Base-by-base conservation (phyloP, 257 asterid genomes). In the Solanum dulcamara region DNA sequence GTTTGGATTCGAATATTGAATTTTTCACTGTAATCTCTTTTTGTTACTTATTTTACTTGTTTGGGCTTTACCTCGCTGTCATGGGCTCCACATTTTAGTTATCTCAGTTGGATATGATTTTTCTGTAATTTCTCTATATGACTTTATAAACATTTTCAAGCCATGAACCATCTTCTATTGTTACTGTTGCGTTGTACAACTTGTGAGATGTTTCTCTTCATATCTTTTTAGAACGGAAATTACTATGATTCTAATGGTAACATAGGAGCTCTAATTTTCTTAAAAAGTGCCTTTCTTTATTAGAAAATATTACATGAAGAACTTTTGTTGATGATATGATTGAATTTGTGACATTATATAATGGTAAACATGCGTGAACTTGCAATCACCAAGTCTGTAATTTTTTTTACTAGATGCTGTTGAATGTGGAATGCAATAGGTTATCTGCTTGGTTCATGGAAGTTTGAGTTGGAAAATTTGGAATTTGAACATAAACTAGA, bases 1-100 rank as follows among this genome's bases (percentile, higher is more conserved):
- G 99, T 79, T 79, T 79, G 64, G 17, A 79, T 48, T 79, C 2
- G 3, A 44, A 46, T 79, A 28, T 79, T 79, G 64, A 79, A 79
- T 64, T 11, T 48, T 28, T 28, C 57, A 10, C 48, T 79, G 5
- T 48, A 48, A 51, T 79, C 38, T 79, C 60, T 22, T 79, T 79
- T 79, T 6, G 83, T 79, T 79, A 50, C 64, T 79, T 79, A 79
- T 79, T 79, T 48, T 48, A 48, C 62, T 30, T 28, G 28, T 46
- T 77, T 0, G 40, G 40, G 83, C 28, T 46, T 77, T 48, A 46
- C 40, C 18, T 9, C 14, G 6, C 30, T 46, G 82, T 26, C 40
- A 46, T 46, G 35, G 26, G 82, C 0, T 46, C 62, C 37, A 46
- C 24, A 28, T 44, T 77, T 15, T 28, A 14, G 26, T 77, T 44